Conservation (phyloP, 805 yeast species). For the Maudiozyma pseudohumilis region DNA sequence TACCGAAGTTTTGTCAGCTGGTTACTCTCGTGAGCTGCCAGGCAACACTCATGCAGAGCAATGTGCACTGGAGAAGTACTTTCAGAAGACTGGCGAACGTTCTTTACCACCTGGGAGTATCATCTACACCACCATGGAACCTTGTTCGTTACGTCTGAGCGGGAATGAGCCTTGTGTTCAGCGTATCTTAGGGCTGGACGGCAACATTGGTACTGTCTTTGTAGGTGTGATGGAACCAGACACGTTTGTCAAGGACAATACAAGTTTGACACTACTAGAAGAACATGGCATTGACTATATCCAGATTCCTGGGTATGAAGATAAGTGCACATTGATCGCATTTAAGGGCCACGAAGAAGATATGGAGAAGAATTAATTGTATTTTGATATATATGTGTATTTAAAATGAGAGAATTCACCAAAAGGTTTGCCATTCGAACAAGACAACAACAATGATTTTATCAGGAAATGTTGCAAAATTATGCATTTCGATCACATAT, state of each 20-base stretch:
- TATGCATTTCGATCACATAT: no score
- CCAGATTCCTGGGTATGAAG: conserved; percentile 77
- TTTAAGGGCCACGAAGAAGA: conserved; percentile 60
- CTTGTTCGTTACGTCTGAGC: conserved; percentile 80
- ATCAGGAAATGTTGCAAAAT: no score
- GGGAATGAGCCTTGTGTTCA: conserved; percentile 87
- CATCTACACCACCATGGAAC: conserved; percentile 94
- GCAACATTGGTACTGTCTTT: conserved; percentile 57
- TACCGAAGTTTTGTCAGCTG: conserved; percentile 57
- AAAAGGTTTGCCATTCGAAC: no score
- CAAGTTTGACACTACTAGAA: conserved; percentile 47
- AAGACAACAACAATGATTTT: no score
- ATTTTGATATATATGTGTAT: no score
- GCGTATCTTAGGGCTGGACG: conserved; percentile 47
- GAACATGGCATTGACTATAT: conserved; percentile 57
- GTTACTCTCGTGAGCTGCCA: conserved; percentile 81
- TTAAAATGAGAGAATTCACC: no score
- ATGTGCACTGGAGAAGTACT: conserved; percentile 76
- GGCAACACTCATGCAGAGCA: conserved; percentile 99
- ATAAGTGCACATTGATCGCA: conserved; percentile 40
- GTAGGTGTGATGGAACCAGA: conserved; percentile 91
- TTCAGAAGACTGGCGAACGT: conserved; percentile 23
- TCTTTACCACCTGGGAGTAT: conserved; percentile 67
- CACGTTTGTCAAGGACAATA: conserved; percentile 66
- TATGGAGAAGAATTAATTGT: not conserved